Evolutionary conservation across 352 stramenopile species (phyloP), one percentile per base, ranked within the genome.

Genomic region (Pythium chondricola): DNA sequence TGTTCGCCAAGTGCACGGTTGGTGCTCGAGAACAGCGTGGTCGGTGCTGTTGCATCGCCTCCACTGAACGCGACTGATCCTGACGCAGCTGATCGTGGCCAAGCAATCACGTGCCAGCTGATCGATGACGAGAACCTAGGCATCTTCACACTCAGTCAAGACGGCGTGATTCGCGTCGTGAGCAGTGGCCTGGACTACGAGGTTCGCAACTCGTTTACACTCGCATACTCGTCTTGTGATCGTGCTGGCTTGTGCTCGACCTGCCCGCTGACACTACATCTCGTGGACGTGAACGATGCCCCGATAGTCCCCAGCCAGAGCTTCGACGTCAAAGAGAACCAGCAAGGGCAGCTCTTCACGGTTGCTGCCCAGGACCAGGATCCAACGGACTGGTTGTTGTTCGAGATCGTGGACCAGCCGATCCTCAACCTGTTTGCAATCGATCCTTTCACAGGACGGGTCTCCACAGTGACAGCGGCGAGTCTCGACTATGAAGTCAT

Each of bases 341-440:
- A 35, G 1, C 57, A 33, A 7, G 65, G 52, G 1, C 48, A 61
- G 30, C 61, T 74, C 2, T 74, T 74, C 39, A 63, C 50, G 1
- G 29, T 80, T 3, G 32, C 52, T 21, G 70, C 63, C 3, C 64
- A 39, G 6, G 73, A 85, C 17, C 48, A 66, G 30, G 73, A 85
- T 38, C 18, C 56, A 0, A 59, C 60, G 3, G 65, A 83, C 17
- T 55, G 61, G 0, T 38, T 83, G 1, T 21, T 66, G 3, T 81
- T 63, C 30, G 69, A 78, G 44, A 70, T 83, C 22, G 5, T 63
- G 13, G 60, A 70, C 17, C 70, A 85, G 45, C 80, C 61, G 7
- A 10, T 63, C 6, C 18, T 36, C 18, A 56, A 61, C 17, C n/a
- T 78, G 17, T 76, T 82, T 35, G 38, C 26, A 17, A 53, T 69